A percentile compares a stretch with the other conserved stretches of the same genome.
These are phyloP conservation scores for Cicer cuneatum DNA, from an alignment of 306 rosid genomes.

Conservation along the genomic window DNA sequence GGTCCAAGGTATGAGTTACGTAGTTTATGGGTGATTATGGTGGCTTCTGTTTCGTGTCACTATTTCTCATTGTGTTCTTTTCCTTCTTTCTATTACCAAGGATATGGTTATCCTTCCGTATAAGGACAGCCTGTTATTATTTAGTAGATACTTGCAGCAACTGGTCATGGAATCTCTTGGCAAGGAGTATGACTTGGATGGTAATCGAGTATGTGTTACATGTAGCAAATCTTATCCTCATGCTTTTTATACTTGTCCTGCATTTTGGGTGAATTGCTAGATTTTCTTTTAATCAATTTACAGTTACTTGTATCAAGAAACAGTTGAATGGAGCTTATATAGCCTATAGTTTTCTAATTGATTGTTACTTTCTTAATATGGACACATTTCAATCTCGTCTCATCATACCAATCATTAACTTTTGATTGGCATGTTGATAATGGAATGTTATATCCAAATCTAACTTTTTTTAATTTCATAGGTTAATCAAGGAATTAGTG, in stretches of 20 bases:
- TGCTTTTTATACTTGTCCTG: constrained; percentile 9
- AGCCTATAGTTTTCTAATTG: constrained; percentile 18
- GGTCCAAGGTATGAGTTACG: constrained; percentile 76
- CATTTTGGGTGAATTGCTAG: constrained; percentile 25
- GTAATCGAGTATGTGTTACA: constrained; percentile 74
- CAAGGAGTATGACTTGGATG: constrained; percentile 97
- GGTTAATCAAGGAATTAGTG: constrained; percentile 81
- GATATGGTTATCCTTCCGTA: constrained; percentile 99
- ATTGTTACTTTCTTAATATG: constrained; percentile 19
- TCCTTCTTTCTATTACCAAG: constrained; percentile 49
- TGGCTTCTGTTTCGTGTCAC: constrained; percentile 27
- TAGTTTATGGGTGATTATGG: constrained; percentile 27
- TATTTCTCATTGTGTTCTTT: constrained; percentile 38
- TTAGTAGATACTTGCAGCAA: constrained; percentile 97
- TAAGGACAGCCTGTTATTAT: constrained; percentile 87
- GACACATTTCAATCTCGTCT: background rate
- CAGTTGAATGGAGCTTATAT: constrained; percentile 3
- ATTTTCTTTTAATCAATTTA: constrained; percentile 29
- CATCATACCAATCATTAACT: constrained; percentile 9
- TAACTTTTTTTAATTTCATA: constrained; percentile 38
- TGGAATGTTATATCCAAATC: constrained; percentile 6
- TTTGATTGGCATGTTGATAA: constrained; percentile 13
- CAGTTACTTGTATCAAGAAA: constrained; percentile 1
- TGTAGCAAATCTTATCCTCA: constrained; percentile 1
- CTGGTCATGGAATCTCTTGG: constrained; percentile 99